These are phyloP conservation scores for Flaveria brownii DNA, from an alignment of 129 eudicot genomes.

Conservation along the genomic window DNA sequence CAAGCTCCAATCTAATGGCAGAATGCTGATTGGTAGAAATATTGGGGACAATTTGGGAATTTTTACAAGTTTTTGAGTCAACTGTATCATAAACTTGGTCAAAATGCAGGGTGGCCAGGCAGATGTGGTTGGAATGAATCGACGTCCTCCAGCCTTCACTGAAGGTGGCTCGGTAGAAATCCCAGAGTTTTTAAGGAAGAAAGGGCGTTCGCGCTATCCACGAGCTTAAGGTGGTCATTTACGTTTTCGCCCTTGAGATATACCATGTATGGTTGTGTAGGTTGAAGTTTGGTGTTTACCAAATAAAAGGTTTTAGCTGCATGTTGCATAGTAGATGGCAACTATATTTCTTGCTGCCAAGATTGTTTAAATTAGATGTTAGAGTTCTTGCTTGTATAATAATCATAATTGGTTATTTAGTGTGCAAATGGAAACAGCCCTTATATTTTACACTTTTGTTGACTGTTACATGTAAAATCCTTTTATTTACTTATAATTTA, in stretches of 20 bases:
- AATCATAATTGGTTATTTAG: slow-evolving; percentile 17
- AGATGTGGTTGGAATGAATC: slow-evolving; percentile 51
- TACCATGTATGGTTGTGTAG: slow-evolving; percentile 37
- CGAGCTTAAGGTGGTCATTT: slow-evolving; percentile 54
- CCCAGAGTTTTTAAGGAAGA: slow-evolving; percentile 85
- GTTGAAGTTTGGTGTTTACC: slow-evolving; percentile 29
- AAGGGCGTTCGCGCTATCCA: slow-evolving; percentile 93
- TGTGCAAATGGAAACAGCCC: slow-evolving; percentile 1
- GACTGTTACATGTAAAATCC: slow-evolving; percentile 1
- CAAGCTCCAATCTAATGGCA: slow-evolving; percentile 1
- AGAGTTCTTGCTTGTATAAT: slow-evolving; percentile 20
- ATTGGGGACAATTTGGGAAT: slow-evolving; percentile 11
- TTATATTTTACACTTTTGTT: slow-evolving; percentile 6
- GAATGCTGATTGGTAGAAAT: slow-evolving; percentile 1
- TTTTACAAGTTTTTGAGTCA: not conserved
- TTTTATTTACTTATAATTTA: not conserved
- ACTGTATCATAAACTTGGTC: slow-evolving; percentile 20
- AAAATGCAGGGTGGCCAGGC: slow-evolving; percentile 64
- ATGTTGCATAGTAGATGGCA: too few relatives aligned
- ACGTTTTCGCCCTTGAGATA: slow-evolving; percentile 38
- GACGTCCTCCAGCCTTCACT: slow-evolving; percentile 58
- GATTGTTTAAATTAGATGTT: slow-evolving; percentile 28
- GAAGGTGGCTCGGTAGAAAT: slow-evolving; percentile 71
- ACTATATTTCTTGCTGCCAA: slow-evolving; percentile 1
- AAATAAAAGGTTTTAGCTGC: not conserved